Evolutionary conservation across 805 yeast genomes (phyloP).

Genomic region (Metschnikowia cubensis): DNA sequence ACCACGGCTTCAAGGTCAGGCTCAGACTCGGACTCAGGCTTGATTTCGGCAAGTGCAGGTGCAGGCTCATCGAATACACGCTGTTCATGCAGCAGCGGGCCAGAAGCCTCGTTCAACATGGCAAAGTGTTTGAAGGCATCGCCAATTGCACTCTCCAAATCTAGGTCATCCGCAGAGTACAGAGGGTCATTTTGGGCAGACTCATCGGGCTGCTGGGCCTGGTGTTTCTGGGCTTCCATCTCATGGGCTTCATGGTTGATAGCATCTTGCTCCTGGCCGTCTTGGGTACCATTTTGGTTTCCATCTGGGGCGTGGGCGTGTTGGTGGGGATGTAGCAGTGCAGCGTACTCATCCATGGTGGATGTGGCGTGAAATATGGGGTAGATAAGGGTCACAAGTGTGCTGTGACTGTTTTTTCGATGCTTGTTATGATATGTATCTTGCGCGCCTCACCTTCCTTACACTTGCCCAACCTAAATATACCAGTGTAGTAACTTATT

Average conservation of each 20-base stretch:
- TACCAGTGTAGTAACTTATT: too few relatives aligned
- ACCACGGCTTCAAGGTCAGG: slow-evolving; percentile 4
- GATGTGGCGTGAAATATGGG: slow-evolving; percentile 6
- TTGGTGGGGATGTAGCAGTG: neutral
- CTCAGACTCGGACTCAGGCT: neutral
- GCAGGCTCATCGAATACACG: neutral
- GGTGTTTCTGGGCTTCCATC: too few relatives aligned
- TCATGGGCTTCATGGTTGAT: too few relatives aligned
- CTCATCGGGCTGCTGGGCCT: too few relatives aligned
- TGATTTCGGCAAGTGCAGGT: neutral
- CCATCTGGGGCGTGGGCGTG: neutral
- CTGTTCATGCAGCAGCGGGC: neutral
- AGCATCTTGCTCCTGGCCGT: too few relatives aligned
- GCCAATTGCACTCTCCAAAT: slow-evolving; percentile 33
- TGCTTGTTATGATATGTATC: neutral
- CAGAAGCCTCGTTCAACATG: slow-evolving; percentile 7
- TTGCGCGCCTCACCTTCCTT: neutral
- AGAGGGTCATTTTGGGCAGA: neutral
- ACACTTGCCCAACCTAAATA: neutral
- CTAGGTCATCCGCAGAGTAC: slow-evolving; percentile 10
- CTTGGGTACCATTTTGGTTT: too few relatives aligned
- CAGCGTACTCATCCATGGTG: slow-evolving; percentile 2
- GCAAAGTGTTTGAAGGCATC: slow-evolving; percentile 35
- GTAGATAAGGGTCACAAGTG: slow-evolving; percentile 18
- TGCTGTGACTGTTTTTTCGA: slow-evolving; percentile 20